These are phyloP conservation scores for Conoideocrella luteorostrata DNA, from an alignment of 2,329 filamentous ascomycete genomes.

Conservation along the genomic window DNA sequence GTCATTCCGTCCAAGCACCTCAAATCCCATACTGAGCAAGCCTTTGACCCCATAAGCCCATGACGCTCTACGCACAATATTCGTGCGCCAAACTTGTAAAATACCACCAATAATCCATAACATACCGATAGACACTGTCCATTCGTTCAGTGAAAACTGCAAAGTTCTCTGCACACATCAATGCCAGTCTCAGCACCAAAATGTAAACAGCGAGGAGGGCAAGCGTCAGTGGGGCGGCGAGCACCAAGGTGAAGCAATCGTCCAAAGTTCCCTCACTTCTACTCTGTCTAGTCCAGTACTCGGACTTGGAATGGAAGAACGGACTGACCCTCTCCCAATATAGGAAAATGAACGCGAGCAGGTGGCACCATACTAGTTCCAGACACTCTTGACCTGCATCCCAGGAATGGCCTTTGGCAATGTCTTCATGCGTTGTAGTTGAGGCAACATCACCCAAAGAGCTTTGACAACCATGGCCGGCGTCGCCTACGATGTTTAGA, in stretches of 20 bases:
- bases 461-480: conserved; percentile 14
- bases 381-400: neutral
- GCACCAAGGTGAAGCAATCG: conserved; percentile 18
- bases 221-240: conserved; percentile 22
- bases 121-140: conserved; percentile 3
- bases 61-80: neutral
- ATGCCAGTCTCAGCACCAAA: conserved; percentile 20
- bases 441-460: conserved; percentile 14
- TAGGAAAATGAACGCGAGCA: conserved; percentile 9
- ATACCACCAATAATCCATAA: neutral
- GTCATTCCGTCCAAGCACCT: too few species aligned
- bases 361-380: conserved; percentile 5
- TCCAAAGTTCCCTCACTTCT: conserved; percentile 16
- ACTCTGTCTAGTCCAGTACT: conserved; percentile 24
- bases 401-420: too few species aligned
- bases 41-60: too few species aligned
- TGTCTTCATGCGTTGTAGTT: neutral
- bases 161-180: conserved; percentile 14
- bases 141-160: conserved; percentile 7
- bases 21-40: too few species aligned
- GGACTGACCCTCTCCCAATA: conserved; percentile 33
- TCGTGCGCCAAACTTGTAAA: neutral
- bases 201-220: conserved; percentile 16
- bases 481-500: conserved; percentile 21
- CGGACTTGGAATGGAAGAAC: conserved; percentile 32